A percentile compares a stretch with the other conserved stretches of the same genome.
Evolutionary conservation across 768 basidiomycete genomes (phyloP).

Genomic region (Tylopilus felleus): DNA sequence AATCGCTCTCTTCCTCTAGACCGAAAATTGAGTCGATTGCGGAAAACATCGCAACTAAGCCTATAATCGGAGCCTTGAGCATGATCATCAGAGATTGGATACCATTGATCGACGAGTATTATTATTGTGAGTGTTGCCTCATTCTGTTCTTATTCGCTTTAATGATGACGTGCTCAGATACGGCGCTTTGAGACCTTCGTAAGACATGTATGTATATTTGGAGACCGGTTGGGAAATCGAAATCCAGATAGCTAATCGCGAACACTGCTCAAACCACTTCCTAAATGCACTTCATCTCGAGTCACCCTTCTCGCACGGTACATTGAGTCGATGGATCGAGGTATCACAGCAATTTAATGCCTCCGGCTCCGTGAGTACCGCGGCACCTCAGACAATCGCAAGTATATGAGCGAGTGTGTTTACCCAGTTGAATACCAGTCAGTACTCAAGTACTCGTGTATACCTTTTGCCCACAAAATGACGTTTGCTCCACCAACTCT

Average conservation of each 20-base stretch:
- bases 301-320: background rate
- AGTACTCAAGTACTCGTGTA: background rate
- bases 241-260: background rate
- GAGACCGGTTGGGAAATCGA: background rate
- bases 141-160: background rate
- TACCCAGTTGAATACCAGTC: background rate
- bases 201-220: conserved; percentile 4
- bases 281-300: background rate
- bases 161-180: conserved; percentile 29
- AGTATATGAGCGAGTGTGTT: background rate
- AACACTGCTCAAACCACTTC: background rate
- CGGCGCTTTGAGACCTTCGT: conserved; percentile 39
- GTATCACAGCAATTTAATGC: background rate
- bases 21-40: conserved; percentile 71
- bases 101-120: conserved; percentile 84
- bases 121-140: conserved; percentile 67
- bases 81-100: conserved; percentile 81
- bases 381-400: background rate
- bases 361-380: too few relatives aligned
- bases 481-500: too few relatives aligned
- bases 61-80: conserved; percentile 65
- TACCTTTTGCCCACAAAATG: too few relatives aligned
- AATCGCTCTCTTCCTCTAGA: conserved; percentile 36
- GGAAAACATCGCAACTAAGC: conserved; percentile 49
- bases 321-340: background rate